Percentiles rank a stretch among this genome's conserved stretches.
Evolutionary conservation across 2,329 filamentous ascomycete species (phyloP).

Genomic region (Cladorrhinum sp.): DNA sequence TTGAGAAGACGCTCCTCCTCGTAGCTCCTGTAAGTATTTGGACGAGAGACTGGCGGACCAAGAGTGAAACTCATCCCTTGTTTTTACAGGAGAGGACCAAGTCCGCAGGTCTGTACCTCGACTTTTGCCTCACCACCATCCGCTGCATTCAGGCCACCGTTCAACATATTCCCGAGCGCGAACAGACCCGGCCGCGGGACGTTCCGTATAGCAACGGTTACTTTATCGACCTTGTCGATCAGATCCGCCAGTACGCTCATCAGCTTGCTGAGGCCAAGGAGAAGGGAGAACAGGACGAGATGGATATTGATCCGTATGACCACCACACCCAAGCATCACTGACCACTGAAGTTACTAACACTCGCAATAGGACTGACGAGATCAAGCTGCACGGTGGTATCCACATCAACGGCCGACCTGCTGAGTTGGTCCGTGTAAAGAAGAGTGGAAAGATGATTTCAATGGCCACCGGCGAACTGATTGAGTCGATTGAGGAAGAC

Average conservation of each 20-base stretch:
- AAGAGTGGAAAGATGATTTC: slow-evolving; percentile 78
- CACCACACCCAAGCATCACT: slow-evolving; percentile 15
- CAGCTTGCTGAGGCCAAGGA: slow-evolving; percentile 75
- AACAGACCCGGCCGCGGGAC: slow-evolving; percentile 80
- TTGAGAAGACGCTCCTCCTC: slow-evolving; percentile 90
- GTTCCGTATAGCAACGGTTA: slow-evolving; percentile 93
- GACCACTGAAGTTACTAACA: slow-evolving; percentile 12
- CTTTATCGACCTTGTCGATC: slow-evolving; percentile 92
- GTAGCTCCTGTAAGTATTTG: slow-evolving; percentile 85
- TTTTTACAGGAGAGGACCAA: slow-evolving; percentile 75
- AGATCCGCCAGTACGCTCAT: slow-evolving; percentile 85
- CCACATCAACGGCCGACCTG: slow-evolving; percentile 74
- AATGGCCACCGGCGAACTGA: slow-evolving; percentile 64
- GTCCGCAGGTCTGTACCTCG: slow-evolving; percentile 67
- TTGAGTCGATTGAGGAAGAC: slow-evolving; percentile 52
- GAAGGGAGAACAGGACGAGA: slow-evolving; percentile 56
- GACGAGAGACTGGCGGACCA: slow-evolving; percentile 44
- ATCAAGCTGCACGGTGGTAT: slow-evolving; percentile 80
- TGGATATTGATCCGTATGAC: slow-evolving; percentile 58
- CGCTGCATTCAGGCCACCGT: slow-evolving; percentile 87
- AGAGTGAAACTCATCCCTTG: slow-evolving; percentile 66
- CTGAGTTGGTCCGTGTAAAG: slow-evolving; percentile 78
- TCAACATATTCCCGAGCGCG: slow-evolving; percentile 78
- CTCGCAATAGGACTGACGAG: slow-evolving; percentile 53
- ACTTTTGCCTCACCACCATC: slow-evolving; percentile 88